phyloP scores from a whole-genome alignment of 192 early-diverging fungal genomes.

The Phycomyces nitens region DNA sequence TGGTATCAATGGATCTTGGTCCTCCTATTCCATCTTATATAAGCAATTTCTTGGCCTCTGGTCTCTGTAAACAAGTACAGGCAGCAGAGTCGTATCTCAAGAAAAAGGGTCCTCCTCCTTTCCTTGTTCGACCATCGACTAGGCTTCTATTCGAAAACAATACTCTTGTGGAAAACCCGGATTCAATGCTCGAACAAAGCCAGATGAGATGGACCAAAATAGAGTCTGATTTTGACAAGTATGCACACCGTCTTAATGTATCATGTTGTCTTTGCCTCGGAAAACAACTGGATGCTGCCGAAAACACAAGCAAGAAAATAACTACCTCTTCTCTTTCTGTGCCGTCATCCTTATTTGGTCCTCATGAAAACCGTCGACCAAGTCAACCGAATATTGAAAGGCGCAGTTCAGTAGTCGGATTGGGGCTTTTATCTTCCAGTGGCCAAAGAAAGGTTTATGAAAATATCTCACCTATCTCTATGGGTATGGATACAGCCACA shows the following conservation, averaged over 20 bases:
- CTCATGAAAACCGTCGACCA: no score
- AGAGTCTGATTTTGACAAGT: conserved; percentile 2
- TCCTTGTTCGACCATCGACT: conserved; percentile 20
- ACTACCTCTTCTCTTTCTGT: not conserved
- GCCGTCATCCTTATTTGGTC: no score
- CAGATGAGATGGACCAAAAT: not conserved
- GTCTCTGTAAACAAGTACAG: conserved; percentile 39
- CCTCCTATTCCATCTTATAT: conserved; percentile 42
- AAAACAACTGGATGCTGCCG: not conserved
- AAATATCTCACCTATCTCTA: no score
- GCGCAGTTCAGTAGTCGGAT: not conserved
- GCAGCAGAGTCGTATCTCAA: conserved; percentile 44
- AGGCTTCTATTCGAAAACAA: conserved; percentile 31
- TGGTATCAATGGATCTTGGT: conserved; percentile 45
- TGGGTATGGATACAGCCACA: not conserved
- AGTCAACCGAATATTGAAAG: not conserved
- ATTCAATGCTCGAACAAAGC: conserved; percentile 6
- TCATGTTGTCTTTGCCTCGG: not conserved
- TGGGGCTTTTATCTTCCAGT: no score
- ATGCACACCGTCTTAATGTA: conserved; percentile 2
- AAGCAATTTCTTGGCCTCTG: conserved; percentile 41
- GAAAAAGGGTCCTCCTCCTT: conserved; percentile 38
- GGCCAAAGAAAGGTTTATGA: no score
- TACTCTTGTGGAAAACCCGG: conserved; percentile 6
- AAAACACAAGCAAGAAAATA: not conserved